phyloP scores from a whole-genome alignment of 2,329 filamentous ascomycete species.

The Leptodontidium sp. region DNA sequence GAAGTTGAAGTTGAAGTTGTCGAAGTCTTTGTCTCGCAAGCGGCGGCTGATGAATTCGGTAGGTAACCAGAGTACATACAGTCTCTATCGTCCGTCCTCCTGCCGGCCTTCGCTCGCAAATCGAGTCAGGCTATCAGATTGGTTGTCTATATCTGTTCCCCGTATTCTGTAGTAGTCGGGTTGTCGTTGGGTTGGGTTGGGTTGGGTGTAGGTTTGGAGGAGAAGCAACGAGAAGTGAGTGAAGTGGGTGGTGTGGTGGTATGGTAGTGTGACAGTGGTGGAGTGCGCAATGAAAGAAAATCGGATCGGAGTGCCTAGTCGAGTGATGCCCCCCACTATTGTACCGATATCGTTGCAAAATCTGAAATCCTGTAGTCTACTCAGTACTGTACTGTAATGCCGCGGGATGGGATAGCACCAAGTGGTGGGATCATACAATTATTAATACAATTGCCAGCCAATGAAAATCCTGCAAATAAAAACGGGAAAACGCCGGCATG shows the following conservation, averaged over 20 bases:
- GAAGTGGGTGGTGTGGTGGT: background rate
- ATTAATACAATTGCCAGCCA: background rate
- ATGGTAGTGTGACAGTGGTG: background rate
- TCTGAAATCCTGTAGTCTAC: too few relatives aligned
- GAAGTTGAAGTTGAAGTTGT: background rate
- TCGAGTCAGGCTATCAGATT: background rate
- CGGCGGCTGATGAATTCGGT: constrained; percentile 9
- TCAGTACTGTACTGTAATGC: too few relatives aligned
- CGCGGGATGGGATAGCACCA: too few relatives aligned
- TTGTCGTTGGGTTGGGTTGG: background rate
- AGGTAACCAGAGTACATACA: too few relatives aligned
- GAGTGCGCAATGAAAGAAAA: background rate
- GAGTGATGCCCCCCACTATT: background rate
- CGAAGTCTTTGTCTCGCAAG: constrained; percentile 15
- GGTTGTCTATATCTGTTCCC: background rate
- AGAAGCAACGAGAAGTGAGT: background rate
- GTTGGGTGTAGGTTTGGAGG: background rate
- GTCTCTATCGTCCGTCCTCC: background rate
- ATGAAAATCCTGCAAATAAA: background rate
- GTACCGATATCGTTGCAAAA: background rate
- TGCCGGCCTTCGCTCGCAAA: background rate
- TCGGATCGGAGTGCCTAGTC: background rate
- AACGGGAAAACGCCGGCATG: too few relatives aligned
- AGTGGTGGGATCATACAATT: too few relatives aligned
- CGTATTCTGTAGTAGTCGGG: background rate